phyloP scores from a whole-genome alignment of 805 yeast genomes.

The Priceomyces fermenticarens region DNA sequence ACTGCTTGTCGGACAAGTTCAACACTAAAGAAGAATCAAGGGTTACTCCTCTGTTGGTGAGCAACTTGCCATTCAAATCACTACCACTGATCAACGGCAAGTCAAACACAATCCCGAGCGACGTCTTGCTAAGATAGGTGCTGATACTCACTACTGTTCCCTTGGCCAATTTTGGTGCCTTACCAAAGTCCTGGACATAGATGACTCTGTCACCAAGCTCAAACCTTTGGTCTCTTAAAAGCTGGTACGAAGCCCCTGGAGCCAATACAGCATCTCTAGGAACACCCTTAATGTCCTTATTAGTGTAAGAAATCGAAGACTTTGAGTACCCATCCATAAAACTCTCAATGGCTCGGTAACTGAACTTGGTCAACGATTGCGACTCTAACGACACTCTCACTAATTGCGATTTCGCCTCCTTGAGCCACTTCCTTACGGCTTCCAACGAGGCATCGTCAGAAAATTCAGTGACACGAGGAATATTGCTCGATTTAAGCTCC shows the following conservation, averaged over 20 bases:
- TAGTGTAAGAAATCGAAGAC: conserved; percentile 41
- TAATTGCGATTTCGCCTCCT: conserved; percentile 45
- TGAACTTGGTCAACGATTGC: conserved; percentile 67
- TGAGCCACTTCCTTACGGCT: conserved; percentile 45
- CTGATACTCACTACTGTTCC: conserved; percentile 82
- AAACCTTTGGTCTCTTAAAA: conserved; percentile 72
- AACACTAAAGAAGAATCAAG: conserved; percentile 79
- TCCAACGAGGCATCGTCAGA: conserved; percentile 42
- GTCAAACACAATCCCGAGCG: conserved; percentile 82
- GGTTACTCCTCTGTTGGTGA: conserved; percentile 77
- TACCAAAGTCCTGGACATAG: conserved; percentile 82
- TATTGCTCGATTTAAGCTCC: conserved; percentile 18
- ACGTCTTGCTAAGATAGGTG: conserved; percentile 57
- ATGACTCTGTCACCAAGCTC: conserved; percentile 86
- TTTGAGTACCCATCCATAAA: conserved; percentile 47
- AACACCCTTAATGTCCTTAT: conserved; percentile 69
- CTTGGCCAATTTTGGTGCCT: conserved; percentile 79
- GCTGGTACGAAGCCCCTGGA: conserved; percentile 68
- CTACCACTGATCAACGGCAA: conserved; percentile 78
- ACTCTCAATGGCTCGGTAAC: conserved; percentile 66
- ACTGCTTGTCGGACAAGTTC: conserved; percentile 72
- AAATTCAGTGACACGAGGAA: conserved; percentile 35
- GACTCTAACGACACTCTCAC: conserved; percentile 71
- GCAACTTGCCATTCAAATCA: conserved; percentile 72
- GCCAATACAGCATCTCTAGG: conserved; percentile 81